These are phyloP conservation scores for Pleurotus djamor DNA, from an alignment of 768 basidiomycete species.

Conservation along the genomic window DNA sequence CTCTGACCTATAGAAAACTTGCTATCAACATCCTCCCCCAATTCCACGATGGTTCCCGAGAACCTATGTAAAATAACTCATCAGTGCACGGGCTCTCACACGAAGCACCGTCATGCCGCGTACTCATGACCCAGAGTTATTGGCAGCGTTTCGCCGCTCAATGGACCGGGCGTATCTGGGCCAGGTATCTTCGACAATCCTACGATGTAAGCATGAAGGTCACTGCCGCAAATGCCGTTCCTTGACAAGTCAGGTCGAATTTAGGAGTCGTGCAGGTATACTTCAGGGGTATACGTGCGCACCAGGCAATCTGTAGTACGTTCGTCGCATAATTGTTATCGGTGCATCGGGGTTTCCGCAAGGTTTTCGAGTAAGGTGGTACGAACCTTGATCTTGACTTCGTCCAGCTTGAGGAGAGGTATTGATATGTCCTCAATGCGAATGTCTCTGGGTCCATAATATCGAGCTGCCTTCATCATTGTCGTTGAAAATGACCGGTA, in stretches of 20 bases:
- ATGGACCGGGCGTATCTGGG: not conserved
- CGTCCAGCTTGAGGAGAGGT: constrained; percentile 27
- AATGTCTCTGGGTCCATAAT: constrained; percentile 40
- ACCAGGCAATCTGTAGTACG: constrained; percentile 23
- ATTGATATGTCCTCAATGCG: constrained; percentile 40
- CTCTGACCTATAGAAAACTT: constrained; percentile 30
- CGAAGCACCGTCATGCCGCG: not conserved
- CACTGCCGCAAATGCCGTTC: constrained; percentile 2
- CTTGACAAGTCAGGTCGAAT: not conserved
- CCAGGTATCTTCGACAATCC: constrained; percentile 1
- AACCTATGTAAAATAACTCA: constrained; percentile 18
- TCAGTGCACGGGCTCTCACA: not conserved
- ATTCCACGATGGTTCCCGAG: constrained; percentile 29
- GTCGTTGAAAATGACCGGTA: not conserved
- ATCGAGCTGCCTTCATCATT: constrained; percentile 44
- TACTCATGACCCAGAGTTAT: constrained; percentile 7
- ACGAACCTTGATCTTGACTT: constrained; percentile 43
- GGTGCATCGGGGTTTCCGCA: not conserved
- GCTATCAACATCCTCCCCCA: constrained; percentile 29
- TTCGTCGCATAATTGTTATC: constrained; percentile 4
- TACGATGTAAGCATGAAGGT: constrained; percentile 4
- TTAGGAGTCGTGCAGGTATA: not conserved
- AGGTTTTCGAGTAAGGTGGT: not conserved
- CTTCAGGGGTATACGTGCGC: not conserved
- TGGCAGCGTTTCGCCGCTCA: constrained; percentile 5